Base-by-base conservation (phyloP, 805 yeast genomes). In the Yarrowia sp. region DNA sequence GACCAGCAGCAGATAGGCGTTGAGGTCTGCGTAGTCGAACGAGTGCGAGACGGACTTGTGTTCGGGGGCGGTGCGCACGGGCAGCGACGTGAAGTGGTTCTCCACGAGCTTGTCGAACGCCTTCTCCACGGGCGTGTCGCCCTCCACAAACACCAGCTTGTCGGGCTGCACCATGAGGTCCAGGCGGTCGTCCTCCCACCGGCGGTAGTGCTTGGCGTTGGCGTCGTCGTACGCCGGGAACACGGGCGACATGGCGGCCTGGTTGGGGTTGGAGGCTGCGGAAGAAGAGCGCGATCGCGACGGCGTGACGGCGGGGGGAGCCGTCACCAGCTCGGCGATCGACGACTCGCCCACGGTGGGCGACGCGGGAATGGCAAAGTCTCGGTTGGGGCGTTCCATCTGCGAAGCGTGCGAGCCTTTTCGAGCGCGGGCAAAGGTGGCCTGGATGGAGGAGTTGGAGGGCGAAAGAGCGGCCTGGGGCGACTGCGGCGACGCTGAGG, bases 11-110 rank as follows among this genome's bases (percentile, higher is more conserved):
- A 93, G 77, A 72, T 91, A 91, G 12, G 97, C 86, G 69, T 90
- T 91, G 73, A 93, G 80, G 74, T 93, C 97, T 27, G 93, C 82
- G 74, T 90, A 94, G 74, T 94, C 99, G n/a, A 58, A 58, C n/a
- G 62, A 42, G 53, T 58, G 62, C 69, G 94, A 90, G 66, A 86
- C 81, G 66, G 85, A 76, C 67, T 84, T 89, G 58, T 79, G 77
- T 1, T 78, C 76, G 63, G 69, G 64, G 27, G 55, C 59, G 27
- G 69, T 66, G 24, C 68, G 67, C 16, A 93, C 94, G 0, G 99
- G 98, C 62, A 94, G 77, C 14, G 96, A 87, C 1, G 97, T 93
- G 69, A 94, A 80, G 66, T 87, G 85, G 72, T 92, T 81, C 31
- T 80, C 76, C 29, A 82, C 80, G 69, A 93, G 78, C 4, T 86